A percentile compares a stretch with the other conserved stretches of the same genome.
Conservation (phyloP, 2,329 filamentous ascomycete species). For the Aspergillus carbonarius region DNA sequence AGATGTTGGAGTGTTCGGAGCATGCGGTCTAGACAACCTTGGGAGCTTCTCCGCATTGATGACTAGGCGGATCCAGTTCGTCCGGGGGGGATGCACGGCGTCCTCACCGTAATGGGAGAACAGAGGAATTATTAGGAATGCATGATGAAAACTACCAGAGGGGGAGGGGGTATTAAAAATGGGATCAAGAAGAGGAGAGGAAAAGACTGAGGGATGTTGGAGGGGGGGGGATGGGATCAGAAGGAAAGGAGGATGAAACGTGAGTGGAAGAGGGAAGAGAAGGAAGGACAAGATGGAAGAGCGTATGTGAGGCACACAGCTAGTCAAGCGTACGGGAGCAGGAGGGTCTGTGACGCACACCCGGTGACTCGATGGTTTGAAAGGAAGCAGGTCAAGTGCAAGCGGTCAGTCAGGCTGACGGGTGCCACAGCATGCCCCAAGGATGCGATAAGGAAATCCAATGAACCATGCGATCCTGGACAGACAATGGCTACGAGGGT, state of each 20-base stretch:
- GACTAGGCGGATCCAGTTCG: slow-evolving; percentile 25
- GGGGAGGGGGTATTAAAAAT: not conserved
- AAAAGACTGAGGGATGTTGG: slow-evolving; percentile 8
- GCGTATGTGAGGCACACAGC: slow-evolving; percentile 12
- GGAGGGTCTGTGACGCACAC: slow-evolving; percentile 42
- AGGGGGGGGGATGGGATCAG: slow-evolving; percentile 5
- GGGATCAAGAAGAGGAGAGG: slow-evolving; percentile 7
- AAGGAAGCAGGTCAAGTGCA: slow-evolving; percentile 24
- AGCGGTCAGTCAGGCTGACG: slow-evolving; percentile 16
- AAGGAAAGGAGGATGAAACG: slow-evolving; percentile 17
- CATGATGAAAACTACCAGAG: slow-evolving; percentile 20
- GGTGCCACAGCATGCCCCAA: not conserved
- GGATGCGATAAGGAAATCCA: not conserved
- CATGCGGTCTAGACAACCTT: slow-evolving; percentile 30
- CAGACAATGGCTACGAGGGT: not conserved
- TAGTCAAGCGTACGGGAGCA: slow-evolving; percentile 13
- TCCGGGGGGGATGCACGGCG: slow-evolving; percentile 26
- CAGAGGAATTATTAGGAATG: slow-evolving; percentile 19
- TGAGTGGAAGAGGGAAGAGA: slow-evolving; percentile 18
- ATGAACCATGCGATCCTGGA: slow-evolving; percentile 3
- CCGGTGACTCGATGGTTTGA: slow-evolving; percentile 40
- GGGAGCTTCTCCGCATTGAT: slow-evolving; percentile 43
- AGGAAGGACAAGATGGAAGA: slow-evolving; percentile 11
- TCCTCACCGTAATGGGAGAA: slow-evolving; percentile 27
- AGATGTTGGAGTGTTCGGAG: slow-evolving; percentile 27